These are phyloP conservation scores for Sclerotinia borealis DNA, from an alignment of 2,329 filamentous ascomycete genomes.

Conservation along the genomic window DNA sequence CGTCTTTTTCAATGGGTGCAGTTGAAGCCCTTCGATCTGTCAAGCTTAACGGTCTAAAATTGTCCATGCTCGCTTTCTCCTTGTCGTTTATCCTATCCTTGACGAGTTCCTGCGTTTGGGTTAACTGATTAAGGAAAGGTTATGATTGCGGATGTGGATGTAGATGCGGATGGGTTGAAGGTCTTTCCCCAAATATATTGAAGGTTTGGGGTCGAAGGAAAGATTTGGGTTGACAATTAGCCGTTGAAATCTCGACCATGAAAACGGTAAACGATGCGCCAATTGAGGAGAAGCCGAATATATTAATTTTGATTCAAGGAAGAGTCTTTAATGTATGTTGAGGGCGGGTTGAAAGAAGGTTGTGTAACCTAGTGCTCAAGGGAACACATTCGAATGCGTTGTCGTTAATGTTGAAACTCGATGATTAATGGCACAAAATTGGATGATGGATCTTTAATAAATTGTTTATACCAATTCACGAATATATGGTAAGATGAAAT, in stretches of 20 bases:
- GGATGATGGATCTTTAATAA: neutral
- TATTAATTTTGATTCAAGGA: neutral
- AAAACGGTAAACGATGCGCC: neutral
- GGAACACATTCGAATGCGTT: conserved; percentile 11
- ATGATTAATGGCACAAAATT: neutral
- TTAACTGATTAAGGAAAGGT: neutral
- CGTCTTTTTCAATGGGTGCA: conserved; percentile 46
- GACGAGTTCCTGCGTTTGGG: no score
- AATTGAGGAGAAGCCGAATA: neutral
- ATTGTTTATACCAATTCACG: neutral
- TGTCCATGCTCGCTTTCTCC: conserved; percentile 24
- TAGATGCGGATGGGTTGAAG: neutral
- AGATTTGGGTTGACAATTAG: neutral
- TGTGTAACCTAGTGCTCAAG: conserved; percentile 6
- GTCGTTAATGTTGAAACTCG: conserved; percentile 6
- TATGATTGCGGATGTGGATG: neutral
- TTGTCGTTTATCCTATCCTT: neutral
- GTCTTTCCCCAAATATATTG: neutral
- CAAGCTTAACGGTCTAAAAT: conserved; percentile 48
- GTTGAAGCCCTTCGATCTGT: conserved; percentile 55
- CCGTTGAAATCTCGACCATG: neutral
- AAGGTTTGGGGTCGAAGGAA: conserved; percentile 2
- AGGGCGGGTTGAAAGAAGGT: conserved; percentile 2
- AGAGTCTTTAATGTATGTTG: neutral
- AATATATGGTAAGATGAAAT: neutral